Conservation (phyloP, 352 stramenopile genomes). For the Phytophthora sansomeana region DNA sequence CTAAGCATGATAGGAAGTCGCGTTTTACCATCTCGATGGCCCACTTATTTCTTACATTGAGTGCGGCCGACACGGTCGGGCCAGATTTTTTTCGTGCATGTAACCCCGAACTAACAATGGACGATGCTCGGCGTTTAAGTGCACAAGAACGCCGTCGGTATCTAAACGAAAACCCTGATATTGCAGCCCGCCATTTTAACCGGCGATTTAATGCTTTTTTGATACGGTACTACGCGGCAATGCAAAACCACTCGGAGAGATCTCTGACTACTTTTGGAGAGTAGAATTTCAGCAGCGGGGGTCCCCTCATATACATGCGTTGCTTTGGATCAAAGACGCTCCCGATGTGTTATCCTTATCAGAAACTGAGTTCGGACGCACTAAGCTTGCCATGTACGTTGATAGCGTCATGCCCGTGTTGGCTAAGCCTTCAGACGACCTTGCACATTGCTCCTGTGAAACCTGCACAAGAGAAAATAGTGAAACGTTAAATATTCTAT, state of each 20-base stretch:
- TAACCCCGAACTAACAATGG: too few species aligned
- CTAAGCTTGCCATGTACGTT: background rate
- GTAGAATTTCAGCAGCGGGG: background rate
- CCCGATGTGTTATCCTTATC: background rate
- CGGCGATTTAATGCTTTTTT: background rate
- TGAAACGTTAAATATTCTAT: too few species aligned
- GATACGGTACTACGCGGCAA: background rate
- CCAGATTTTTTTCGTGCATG: conserved; percentile 34
- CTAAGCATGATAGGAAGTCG: conserved; percentile 28
- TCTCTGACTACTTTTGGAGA: background rate
- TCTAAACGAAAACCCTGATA: background rate
- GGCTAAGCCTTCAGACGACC: too few species aligned
- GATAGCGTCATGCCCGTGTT: background rate
- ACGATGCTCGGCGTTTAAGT: too few species aligned
- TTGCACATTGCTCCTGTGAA: too few species aligned
- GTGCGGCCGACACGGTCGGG: conserved; percentile 40
- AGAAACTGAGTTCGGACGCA: background rate
- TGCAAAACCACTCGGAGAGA: background rate
- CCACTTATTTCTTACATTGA: conserved; percentile 38
- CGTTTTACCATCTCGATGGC: conserved; percentile 20
- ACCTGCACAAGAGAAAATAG: too few species aligned
- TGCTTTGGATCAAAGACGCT: background rate
- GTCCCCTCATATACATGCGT: background rate
- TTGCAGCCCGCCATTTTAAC: background rate
- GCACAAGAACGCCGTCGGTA: too few species aligned